Evolutionary conservation across 2,329 filamentous ascomycete genomes (phyloP).

Genomic region (Venturiaceae sp.): DNA sequence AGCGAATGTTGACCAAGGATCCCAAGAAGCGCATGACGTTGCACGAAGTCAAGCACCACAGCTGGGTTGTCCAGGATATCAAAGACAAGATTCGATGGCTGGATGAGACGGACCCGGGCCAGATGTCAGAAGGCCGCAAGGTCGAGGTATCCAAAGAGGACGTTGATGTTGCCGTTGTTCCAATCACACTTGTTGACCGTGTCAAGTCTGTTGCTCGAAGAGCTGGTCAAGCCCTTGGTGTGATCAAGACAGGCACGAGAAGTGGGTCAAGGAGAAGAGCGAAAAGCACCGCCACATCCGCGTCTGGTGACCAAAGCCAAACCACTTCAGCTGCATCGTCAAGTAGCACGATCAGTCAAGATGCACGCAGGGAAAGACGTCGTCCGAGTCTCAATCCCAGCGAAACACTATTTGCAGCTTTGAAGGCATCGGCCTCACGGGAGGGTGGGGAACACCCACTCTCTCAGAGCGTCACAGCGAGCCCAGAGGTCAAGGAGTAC

Average conservation of each 20-base stretch:
- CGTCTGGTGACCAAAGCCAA: slow-evolving; percentile 37
- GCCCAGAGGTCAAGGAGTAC: slow-evolving; percentile 44
- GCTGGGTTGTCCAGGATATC: slow-evolving; percentile 78
- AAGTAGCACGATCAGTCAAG: slow-evolving; percentile 45
- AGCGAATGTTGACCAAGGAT: slow-evolving; percentile 76
- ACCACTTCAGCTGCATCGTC: slow-evolving; percentile 43
- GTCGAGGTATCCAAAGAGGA: slow-evolving; percentile 93
- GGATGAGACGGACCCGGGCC: slow-evolving; percentile 83
- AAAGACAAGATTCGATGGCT: slow-evolving; percentile 70
- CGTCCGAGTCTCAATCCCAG: slow-evolving; percentile 47
- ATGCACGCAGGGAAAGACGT: slow-evolving; percentile 29
- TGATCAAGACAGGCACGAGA: slow-evolving; percentile 32
- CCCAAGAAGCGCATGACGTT: slow-evolving; percentile 81
- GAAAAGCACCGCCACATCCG: slow-evolving; percentile 43
- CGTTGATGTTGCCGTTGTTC: slow-evolving; percentile 81
- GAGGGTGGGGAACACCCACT: slow-evolving; percentile 59
- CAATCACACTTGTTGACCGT: slow-evolving; percentile 73
- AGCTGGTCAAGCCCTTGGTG: slow-evolving; percentile 47
- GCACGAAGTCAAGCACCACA: slow-evolving; percentile 85
- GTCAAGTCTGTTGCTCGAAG: slow-evolving; percentile 66
- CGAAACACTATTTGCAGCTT: slow-evolving; percentile 42
- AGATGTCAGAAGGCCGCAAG: slow-evolving; percentile 66
- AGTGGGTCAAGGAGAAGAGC: slow-evolving; percentile 41
- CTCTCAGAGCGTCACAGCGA: slow-evolving; percentile 63
- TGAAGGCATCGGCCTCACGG: slow-evolving; percentile 29